phyloP scores from a whole-genome alignment of 805 yeast genomes.

The Helenozyma baotianmanensis region DNA sequence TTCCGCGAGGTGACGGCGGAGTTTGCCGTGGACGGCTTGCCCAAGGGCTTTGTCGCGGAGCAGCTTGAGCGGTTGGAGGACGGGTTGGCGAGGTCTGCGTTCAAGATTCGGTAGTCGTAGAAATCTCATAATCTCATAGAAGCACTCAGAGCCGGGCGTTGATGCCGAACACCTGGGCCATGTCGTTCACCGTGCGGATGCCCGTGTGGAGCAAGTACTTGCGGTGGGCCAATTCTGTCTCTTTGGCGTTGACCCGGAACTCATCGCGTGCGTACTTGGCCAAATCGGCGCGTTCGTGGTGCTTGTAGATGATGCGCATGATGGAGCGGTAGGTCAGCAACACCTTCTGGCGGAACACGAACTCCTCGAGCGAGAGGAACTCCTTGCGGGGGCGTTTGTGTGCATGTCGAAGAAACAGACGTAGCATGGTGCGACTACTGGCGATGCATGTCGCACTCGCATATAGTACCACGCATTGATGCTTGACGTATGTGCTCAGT shows the following conservation, averaged over 20 bases:
- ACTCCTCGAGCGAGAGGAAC: slow-evolving; percentile 33
- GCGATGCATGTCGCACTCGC: not conserved
- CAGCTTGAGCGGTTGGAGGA: slow-evolving; percentile 9
- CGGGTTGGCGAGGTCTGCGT: slow-evolving; percentile 10
- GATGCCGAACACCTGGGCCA: slow-evolving; percentile 21
- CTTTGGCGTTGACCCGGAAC: slow-evolving; percentile 24
- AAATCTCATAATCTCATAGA: not conserved
- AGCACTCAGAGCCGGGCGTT: slow-evolving; percentile 6
- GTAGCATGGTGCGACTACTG: not conserved
- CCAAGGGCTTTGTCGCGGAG: slow-evolving; percentile 4
- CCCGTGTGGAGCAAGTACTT: slow-evolving; percentile 36
- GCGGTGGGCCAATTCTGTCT: slow-evolving; percentile 31
- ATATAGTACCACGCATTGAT: too few species aligned
- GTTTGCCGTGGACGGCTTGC: not conserved
- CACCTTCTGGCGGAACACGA: slow-evolving; percentile 33
- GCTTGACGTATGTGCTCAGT: too few species aligned
- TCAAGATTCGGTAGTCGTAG: slow-evolving; percentile 5
- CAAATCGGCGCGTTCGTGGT: slow-evolving; percentile 34
- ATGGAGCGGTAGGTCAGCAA: slow-evolving; percentile 30
- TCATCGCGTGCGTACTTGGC: slow-evolving; percentile 29
- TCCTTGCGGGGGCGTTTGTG: not conserved
- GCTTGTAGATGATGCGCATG: slow-evolving; percentile 29
- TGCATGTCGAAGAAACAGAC: not conserved
- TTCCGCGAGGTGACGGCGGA: slow-evolving; percentile 6
- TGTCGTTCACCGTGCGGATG: slow-evolving; percentile 20